Evolutionary conservation across 331 rosid species (phyloP).

Genomic region (Quercus lobata): DNA sequence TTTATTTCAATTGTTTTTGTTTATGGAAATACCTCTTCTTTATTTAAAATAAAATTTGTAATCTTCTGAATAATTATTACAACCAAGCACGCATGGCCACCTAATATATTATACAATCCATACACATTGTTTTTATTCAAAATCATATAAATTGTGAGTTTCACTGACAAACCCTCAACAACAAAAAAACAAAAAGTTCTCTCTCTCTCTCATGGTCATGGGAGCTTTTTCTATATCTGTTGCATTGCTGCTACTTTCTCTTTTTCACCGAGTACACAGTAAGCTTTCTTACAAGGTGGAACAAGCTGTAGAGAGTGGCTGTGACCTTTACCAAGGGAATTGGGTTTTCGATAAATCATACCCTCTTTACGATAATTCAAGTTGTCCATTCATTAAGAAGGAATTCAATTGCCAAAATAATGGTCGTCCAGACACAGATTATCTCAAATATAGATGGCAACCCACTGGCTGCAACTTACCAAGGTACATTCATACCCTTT

Average conservation of each 20-base stretch:
- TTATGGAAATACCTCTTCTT: too few relatives aligned
- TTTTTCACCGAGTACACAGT: conserved; percentile 7
- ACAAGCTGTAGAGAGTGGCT: conserved; percentile 4
- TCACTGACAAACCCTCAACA: too few relatives aligned
- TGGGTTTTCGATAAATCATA: conserved; percentile 56
- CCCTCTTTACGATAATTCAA: conserved; percentile 44
- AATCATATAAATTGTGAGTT: too few relatives aligned
- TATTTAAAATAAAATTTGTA: too few relatives aligned
- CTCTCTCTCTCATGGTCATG: conserved; percentile 2
- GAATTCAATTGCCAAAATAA: conserved; percentile 51
- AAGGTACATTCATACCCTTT: conserved; percentile 28
- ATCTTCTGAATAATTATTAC: too few relatives aligned
- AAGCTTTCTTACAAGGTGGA: neutral
- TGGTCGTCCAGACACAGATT: conserved; percentile 60
- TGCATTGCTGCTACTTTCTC: neutral
- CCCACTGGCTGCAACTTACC: conserved; percentile 55
- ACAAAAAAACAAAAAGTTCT: too few relatives aligned
- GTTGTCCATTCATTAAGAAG: conserved; percentile 54
- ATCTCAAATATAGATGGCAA: conserved; percentile 70
- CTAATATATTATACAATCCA: neutral
- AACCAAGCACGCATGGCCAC: too few relatives aligned
- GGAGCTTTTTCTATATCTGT: neutral
- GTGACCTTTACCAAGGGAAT: conserved; percentile 44
- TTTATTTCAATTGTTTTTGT: too few relatives aligned
- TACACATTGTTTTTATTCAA: too few relatives aligned